These are phyloP conservation scores for Fraxinus angustifolia DNA, from an alignment of 305 asterid genomes.

Conservation along the genomic window DNA sequence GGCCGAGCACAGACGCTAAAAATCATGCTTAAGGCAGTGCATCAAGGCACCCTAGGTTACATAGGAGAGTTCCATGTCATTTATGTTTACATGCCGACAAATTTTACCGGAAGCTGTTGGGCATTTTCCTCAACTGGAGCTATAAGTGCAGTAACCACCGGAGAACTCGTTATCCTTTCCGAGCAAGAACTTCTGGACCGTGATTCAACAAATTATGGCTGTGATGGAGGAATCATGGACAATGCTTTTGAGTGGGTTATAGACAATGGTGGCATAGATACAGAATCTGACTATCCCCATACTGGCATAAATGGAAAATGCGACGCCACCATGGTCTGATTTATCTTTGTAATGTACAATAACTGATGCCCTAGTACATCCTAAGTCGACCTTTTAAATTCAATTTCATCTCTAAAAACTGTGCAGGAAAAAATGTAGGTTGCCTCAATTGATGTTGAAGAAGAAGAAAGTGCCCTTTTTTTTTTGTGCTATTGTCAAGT, in stretches of 20 bases:
- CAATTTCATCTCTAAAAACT: not conserved
- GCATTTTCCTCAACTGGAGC: constrained; percentile 40
- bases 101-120: constrained; percentile 39
- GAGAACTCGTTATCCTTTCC: constrained; percentile 38
- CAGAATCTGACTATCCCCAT: constrained; percentile 31
- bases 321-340: constrained; percentile 25
- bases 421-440: constrained; percentile 21
- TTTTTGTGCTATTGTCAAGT: constrained; percentile 35
- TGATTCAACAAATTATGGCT: constrained; percentile 27
- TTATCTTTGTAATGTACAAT: constrained; percentile 1
- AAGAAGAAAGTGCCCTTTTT: constrained; percentile 24
- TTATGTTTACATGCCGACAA: not conserved
- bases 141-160: constrained; percentile 26
- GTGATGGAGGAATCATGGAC: constrained; percentile 36
- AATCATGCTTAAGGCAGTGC: not conserved
- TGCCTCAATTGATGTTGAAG: constrained; percentile 32
- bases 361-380: not conserved
- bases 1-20: not conserved
- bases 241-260: constrained; percentile 37
- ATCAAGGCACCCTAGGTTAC: not conserved
- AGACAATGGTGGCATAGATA: constrained; percentile 27
- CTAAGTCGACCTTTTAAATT: not conserved
- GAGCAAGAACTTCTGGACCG: constrained; percentile 34
- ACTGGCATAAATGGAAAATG: constrained; percentile 24
- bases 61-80: not conserved